Base-by-base conservation (phyloP, 257 asterid genomes). In the Thymus quinquecostatus region DNA sequence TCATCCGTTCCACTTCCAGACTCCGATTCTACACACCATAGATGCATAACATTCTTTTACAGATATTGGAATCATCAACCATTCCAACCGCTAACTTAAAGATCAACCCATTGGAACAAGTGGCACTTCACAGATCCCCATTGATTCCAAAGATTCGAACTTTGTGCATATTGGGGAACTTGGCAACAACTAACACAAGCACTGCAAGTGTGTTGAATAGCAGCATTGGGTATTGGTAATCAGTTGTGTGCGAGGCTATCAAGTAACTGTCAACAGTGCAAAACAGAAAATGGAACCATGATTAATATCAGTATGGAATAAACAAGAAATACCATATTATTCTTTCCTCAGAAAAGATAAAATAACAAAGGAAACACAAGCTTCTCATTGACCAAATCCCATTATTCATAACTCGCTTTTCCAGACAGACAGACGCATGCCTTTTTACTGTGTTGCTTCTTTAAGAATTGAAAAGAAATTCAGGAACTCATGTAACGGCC, bases 81-180 rank as follows among this genome's bases (percentile, higher is more conserved):
- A 67, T 44, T 79, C 76, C 60, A 56, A 29, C 74, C 47, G 57
- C 54, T 64, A 70, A 69, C 43, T 70, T 74, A 64, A 21, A 36
- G 66, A 56, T 62, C 50, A 54, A 76, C 47, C 47, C 57, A 58
- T 70, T 61, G 21, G 44, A 54, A 49, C 64, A 50, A 36, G 71
- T 38, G 34, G 64, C 70, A 60, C 43, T 61, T 86, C 86, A 88
- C 81, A 71, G 85, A 51, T 91, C 97, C 41, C 85, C 92, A 27
- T 91, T 91, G 12, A 91, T 91, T 71, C 97, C 97, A 9, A 91
- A 88, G 74, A 91, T 91, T 47, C 97, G 92, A 56, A 91, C 97
- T 81, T 87, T 91, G 88, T 91, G 97, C 97, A 91, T 91, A 65
- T 88, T 83, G 1, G 97, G 97, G 81, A 91, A 91, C 88, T 91